Percentiles rank a stretch among this genome's conserved stretches.
phyloP scores from a whole-genome alignment of 371 early-diverging fungal genomes.

The Dinochytrium kinnereticum region DNA sequence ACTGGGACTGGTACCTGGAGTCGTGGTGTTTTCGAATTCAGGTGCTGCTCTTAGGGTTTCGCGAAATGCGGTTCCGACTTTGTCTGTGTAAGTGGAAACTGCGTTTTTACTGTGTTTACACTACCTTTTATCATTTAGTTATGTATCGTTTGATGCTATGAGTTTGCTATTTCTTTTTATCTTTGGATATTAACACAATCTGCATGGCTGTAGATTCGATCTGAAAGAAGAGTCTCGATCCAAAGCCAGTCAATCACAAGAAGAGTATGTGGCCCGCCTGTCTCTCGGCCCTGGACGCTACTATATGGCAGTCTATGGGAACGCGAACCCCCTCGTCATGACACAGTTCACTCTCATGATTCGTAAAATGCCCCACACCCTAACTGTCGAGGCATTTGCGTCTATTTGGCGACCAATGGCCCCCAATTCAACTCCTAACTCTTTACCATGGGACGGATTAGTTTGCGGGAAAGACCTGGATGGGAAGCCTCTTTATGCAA shows the following conservation, averaged over 20 bases:
- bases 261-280: constrained; percentile 5
- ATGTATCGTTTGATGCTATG: neutral
- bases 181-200: neutral
- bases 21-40: constrained; percentile 18
- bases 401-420: constrained; percentile 7
- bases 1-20: constrained; percentile 1
- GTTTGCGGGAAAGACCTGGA: constrained; percentile 18
- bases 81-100: constrained; percentile 1
- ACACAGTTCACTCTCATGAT: constrained; percentile 16
- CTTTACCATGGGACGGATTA: constrained; percentile 16
- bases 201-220: constrained; percentile 9
- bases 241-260: constrained; percentile 18
- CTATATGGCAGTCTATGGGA: constrained; percentile 29
- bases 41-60: constrained; percentile 22
- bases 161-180: neutral
- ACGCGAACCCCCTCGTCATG: constrained; percentile 15
- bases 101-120: neutral
- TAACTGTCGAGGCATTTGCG: neutral
- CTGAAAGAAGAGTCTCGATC: constrained; percentile 25
- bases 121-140: neutral
- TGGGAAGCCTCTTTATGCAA: constrained; percentile 26
- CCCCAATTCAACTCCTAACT: neutral
- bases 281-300: constrained; percentile 22
- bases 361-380: constrained; percentile 12
- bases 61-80: constrained; percentile 19